phyloP scores from a whole-genome alignment of 208 protist genomes.

The Histomonas meleagridis region DNA sequence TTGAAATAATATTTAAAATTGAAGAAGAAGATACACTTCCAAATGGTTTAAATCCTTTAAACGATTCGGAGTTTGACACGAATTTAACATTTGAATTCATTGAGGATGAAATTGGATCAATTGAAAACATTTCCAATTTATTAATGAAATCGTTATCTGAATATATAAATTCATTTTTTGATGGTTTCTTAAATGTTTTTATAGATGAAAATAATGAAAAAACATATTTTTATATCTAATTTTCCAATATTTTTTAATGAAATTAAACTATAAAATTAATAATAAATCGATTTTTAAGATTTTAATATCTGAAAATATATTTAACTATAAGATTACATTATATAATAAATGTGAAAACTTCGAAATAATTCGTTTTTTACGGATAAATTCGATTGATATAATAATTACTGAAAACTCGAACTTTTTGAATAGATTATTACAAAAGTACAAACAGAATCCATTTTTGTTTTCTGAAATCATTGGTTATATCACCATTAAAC shows the following conservation, averaged over 20 bases:
- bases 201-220: no score
- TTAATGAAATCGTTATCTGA: no score
- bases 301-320: background rate
- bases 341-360: conserved; percentile 23
- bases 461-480: conserved; percentile 26
- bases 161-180: no score
- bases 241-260: background rate
- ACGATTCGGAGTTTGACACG: no score
- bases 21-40: no score
- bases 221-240: background rate
- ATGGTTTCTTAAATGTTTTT: no score
- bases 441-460: background rate
- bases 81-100: no score
- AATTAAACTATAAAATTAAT: background rate
- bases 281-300: background rate
- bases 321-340: background rate
- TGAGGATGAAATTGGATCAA: no score
- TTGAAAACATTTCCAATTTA: no score
- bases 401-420: background rate
- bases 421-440: background rate
- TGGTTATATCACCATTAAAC: background rate
- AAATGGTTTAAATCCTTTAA: no score
- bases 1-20: no score
- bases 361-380: background rate
- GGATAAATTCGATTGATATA: background rate